These are phyloP conservation scores for Moricandia arvensis DNA, from an alignment of 345 rosid genomes.

Conservation along the genomic window DNA sequence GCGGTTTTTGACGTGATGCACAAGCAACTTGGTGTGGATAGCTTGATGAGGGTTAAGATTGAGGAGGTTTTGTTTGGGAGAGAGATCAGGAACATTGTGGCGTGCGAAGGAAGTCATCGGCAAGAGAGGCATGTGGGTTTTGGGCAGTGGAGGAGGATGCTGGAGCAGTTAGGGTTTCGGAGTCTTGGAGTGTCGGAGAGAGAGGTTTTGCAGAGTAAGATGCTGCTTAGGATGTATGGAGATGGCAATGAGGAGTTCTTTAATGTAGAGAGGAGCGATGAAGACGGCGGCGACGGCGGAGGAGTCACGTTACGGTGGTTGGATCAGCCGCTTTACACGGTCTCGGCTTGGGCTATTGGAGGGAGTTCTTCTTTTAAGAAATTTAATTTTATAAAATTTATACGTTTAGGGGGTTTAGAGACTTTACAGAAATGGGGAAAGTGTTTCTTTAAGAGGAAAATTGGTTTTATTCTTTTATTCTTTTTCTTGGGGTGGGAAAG, in stretches of 20 bases:
- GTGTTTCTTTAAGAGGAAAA: neutral
- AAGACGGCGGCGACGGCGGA: constrained; percentile 15
- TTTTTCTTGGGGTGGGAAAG: constrained; percentile 3
- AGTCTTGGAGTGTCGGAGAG: constrained; percentile 60
- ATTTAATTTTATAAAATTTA: neutral
- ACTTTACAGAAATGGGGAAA: neutral
- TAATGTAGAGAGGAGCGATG: constrained; percentile 48
- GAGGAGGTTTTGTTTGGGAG: constrained; percentile 88
- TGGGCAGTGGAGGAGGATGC: constrained; percentile 61
- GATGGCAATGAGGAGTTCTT: constrained; percentile 40
- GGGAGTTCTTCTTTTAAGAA: constrained; percentile 55
- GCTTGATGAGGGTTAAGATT: constrained; percentile 62
- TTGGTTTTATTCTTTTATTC: constrained; percentile 36
- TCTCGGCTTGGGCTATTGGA: constrained; percentile 78
- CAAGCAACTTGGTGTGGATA: constrained; percentile 57
- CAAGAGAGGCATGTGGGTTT: constrained; percentile 76
- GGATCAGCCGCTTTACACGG: constrained; percentile 83
- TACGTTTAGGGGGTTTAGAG: constrained; percentile 22
- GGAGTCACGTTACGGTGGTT: constrained; percentile 78
- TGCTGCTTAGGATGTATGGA: constrained; percentile 85
- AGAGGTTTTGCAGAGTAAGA: constrained; percentile 77
- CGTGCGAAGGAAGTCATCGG: constrained; percentile 91
- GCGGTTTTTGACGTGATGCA: constrained; percentile 77
- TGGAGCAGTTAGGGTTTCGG: constrained; percentile 83
- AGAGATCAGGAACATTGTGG: constrained; percentile 81